These are phyloP conservation scores for Blastomyces silverae DNA, from an alignment of 2,329 filamentous ascomycete species.

Conservation along the genomic window DNA sequence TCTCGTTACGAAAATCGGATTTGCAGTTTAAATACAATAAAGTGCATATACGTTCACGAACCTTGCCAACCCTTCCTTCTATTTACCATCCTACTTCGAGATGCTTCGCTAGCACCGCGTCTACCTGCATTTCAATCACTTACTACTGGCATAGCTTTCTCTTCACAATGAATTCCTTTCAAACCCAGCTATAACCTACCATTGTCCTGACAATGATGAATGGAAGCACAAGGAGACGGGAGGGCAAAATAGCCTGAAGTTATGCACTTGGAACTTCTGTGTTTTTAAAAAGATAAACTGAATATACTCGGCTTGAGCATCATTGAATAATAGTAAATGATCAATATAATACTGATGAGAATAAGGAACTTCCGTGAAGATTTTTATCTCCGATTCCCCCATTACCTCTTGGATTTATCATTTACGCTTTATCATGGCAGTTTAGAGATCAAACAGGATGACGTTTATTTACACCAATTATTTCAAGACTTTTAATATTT, in stretches of 20 bases:
- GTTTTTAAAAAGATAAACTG: neutral
- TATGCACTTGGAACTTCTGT: neutral
- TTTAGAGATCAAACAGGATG: neutral
- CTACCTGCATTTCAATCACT: neutral
- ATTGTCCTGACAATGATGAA: neutral
- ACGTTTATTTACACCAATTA: neutral
- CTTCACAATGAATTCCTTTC: neutral
- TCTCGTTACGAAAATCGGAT: slow-evolving; percentile 1
- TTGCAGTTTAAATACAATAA: neutral
- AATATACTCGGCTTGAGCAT: slow-evolving; percentile 6
- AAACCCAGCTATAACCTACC: neutral
- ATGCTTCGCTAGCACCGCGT: neutral
- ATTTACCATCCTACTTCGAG: neutral
- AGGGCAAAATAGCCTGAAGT: neutral
- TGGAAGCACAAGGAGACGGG: neutral
- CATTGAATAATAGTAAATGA: slow-evolving; percentile 7
- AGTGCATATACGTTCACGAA: neutral
- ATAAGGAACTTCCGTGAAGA: slow-evolving; percentile 12
- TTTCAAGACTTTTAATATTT: neutral
- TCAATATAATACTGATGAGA: slow-evolving; percentile 1
- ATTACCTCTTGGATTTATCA: neutral
- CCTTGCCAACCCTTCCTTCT: neutral
- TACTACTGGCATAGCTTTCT: neutral
- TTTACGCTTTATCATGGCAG: neutral
- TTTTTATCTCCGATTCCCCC: slow-evolving; percentile 2